A percentile compares a stretch with the other conserved stretches of the same genome.
These are phyloP conservation scores for Larix kaempferi DNA, from an alignment of 75 land plant species.

Conservation along the genomic window DNA sequence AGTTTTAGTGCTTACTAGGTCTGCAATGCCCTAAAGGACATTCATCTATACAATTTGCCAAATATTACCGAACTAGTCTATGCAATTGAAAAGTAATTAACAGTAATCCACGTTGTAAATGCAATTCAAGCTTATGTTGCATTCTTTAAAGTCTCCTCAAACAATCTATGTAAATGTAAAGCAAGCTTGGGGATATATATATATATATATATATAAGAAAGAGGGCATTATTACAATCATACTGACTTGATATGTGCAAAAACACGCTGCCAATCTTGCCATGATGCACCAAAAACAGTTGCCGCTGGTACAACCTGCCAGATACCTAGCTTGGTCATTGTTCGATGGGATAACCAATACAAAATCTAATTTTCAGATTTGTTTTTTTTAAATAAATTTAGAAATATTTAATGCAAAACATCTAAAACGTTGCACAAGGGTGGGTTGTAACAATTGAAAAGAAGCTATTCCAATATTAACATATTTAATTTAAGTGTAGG, in stretches of 20 bases:
- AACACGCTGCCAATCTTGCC: slow-evolving; percentile 77
- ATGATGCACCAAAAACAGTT: slow-evolving; percentile 70
- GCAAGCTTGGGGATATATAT: background rate
- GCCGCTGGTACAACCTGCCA: slow-evolving; percentile 77
- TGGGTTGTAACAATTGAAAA: no score
- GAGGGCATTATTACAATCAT: background rate
- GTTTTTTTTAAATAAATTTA: no score
- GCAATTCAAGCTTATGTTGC: background rate
- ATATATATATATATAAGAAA: background rate
- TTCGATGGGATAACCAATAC: no score
- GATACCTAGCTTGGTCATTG: no score
- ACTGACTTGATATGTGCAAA: slow-evolving; percentile 70
- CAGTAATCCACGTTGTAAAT: background rate
- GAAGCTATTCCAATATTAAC: no score
- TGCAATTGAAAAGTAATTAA: no score
- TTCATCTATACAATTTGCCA: no score
- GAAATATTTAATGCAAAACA: no score
- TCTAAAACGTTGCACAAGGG: no score
- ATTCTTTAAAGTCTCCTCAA: background rate
- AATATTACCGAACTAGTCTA: no score
- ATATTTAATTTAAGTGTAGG: no score
- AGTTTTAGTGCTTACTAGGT: background rate
- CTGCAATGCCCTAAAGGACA: background rate
- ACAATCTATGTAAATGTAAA: background rate
- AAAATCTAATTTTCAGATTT: no score